A percentile compares a stretch with the other conserved stretches of the same genome.
These are phyloP conservation scores for Cladophialophora bantiana DNA, from an alignment of 2,329 filamentous ascomycete genomes.

Conservation along the genomic window DNA sequence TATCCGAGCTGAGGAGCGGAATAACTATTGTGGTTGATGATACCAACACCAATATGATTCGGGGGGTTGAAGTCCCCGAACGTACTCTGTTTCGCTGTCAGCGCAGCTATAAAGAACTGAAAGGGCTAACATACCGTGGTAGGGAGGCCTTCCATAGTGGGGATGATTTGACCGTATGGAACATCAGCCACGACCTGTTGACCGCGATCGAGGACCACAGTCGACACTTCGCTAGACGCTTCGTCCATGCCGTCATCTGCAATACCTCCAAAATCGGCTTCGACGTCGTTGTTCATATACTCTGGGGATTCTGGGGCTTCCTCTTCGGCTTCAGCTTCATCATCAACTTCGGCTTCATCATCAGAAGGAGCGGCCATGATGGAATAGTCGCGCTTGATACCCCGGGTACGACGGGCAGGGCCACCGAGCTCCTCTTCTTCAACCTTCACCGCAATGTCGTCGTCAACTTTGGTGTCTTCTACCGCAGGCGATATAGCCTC, in stretches of 20 bases:
- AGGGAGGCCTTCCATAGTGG: neutral
- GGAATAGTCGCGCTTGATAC: slow-evolving; percentile 34
- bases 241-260: slow-evolving; percentile 12
- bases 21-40: neutral
- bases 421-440: slow-evolving; percentile 57
- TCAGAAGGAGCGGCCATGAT: slow-evolving; percentile 13
- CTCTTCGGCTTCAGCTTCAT: slow-evolving; percentile 11
- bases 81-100: neutral
- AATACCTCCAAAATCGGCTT: slow-evolving; percentile 2
- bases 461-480: slow-evolving; percentile 41
- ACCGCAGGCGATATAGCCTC: neutral
- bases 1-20: slow-evolving; percentile 11
- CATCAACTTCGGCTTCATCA: slow-evolving; percentile 19
- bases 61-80: neutral
- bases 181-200: slow-evolving; percentile 8
- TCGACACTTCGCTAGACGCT: neutral
- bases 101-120: neutral
- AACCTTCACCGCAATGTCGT: slow-evolving; percentile 65
- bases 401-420: slow-evolving; percentile 32
- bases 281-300: neutral
- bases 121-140: neutral
- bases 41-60: neutral
- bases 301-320: neutral
- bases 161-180: slow-evolving; percentile 10
- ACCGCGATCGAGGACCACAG: neutral